Evolutionary conservation across 495 filamentous ascomycete genomes (phyloP).

Genomic region (Xylaria grammica): DNA sequence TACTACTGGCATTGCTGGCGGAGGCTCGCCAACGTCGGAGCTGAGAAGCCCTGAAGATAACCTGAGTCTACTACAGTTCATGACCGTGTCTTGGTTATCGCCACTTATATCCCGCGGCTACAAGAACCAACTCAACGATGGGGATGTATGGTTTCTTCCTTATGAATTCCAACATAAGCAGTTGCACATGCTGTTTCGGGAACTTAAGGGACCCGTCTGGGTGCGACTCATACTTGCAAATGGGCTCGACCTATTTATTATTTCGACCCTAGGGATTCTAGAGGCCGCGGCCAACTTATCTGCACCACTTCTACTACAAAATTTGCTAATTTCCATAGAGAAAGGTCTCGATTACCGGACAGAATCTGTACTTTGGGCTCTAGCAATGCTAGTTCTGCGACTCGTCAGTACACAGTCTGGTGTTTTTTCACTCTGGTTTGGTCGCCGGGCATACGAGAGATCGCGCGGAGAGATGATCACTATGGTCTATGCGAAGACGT

Average conservation of each 20-base stretch:
- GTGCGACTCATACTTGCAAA: constrained; percentile 73
- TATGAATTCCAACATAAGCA: constrained; percentile 77
- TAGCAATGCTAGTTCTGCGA: constrained; percentile 62
- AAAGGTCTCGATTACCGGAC: constrained; percentile 51
- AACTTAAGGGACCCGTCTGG: constrained; percentile 72
- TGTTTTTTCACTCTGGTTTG: constrained; percentile 76
- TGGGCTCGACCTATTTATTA: constrained; percentile 73
- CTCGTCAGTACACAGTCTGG: constrained; percentile 67
- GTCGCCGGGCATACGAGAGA: constrained; percentile 75
- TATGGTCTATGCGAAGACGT: constrained; percentile 84
- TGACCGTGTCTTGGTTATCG: constrained; percentile 82
- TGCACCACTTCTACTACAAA: constrained; percentile 71
- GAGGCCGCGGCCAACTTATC: constrained; percentile 68
- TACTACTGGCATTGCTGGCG: constrained; percentile 64
- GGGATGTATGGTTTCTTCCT: constrained; percentile 77
- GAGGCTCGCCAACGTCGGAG: constrained; percentile 59
- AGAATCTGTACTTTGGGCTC: constrained; percentile 69
- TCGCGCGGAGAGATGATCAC: constrained; percentile 85
- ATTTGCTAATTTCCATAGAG: constrained; percentile 71
- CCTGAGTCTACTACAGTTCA: constrained; percentile 78
- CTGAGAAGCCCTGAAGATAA: constrained; percentile 83
- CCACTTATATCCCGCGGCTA: constrained; percentile 70
- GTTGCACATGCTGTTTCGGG: constrained; percentile 73
- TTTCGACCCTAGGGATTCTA: constrained; percentile 62
- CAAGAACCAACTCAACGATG: constrained; percentile 68